Conservation (phyloP, 768 basidiomycete genomes). For the Rhodotorula babjevae region DNA sequence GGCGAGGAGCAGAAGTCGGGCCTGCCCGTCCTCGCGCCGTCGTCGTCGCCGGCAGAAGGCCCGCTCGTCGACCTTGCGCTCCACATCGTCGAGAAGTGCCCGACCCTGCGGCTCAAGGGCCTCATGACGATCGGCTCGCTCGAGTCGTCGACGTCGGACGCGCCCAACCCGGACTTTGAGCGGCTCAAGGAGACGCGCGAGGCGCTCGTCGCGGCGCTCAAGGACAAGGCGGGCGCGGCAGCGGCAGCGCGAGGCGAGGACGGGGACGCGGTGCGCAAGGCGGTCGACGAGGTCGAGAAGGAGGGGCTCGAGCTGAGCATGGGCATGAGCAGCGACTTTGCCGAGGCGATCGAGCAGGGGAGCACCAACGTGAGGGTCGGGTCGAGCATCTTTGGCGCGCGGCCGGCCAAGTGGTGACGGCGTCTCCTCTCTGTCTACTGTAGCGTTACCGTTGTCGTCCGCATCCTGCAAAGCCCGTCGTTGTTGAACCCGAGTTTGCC, state of each 20-base stretch:
- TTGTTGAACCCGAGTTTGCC: no score
- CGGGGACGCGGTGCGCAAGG: background rate
- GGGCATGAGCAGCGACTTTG: conserved; percentile 97
- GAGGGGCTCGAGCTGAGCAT: conserved; percentile 54
- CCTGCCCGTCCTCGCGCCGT: conserved; percentile 56
- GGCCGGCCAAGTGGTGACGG: conserved; percentile 44
- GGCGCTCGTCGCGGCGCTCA: conserved; percentile 14
- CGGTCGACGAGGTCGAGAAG: conserved; percentile 33
- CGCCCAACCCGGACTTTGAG: conserved; percentile 68
- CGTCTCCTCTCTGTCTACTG: background rate
- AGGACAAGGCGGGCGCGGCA: background rate
- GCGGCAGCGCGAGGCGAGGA: no score
- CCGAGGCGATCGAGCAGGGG: conserved; percentile 73
- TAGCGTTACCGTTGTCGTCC: background rate
- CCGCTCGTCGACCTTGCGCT: conserved; percentile 59
- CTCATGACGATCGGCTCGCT: conserved; percentile 96
- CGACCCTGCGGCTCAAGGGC: conserved; percentile 69
- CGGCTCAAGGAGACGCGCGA: conserved; percentile 40
- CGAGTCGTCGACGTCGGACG: conserved; percentile 57
- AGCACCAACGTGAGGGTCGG: conserved; percentile 87
- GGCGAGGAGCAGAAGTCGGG: conserved; percentile 89
- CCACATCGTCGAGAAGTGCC: conserved; percentile 68
- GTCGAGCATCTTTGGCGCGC: conserved; percentile 76
- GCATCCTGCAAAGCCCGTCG: background rate
- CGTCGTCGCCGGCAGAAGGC: conserved; percentile 51